Conservation (phyloP, 2,329 filamentous ascomycete genomes). For the Emydomyces testavorans region DNA sequence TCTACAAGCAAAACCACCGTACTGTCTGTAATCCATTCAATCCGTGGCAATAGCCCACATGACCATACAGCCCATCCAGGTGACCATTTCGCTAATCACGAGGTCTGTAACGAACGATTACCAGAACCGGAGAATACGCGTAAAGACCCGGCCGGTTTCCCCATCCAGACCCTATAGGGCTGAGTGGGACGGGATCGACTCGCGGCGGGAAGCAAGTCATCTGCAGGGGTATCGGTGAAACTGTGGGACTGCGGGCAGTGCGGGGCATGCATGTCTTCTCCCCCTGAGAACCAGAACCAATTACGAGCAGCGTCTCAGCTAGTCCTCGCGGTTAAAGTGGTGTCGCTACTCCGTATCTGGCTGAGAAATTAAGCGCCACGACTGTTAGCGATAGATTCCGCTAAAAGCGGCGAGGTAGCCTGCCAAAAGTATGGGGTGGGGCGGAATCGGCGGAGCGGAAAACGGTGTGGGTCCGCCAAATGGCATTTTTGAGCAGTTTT, state of each 20-base stretch:
- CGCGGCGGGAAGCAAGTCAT: neutral
- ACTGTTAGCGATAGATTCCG: neutral
- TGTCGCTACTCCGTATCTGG: neutral
- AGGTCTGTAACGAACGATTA: neutral
- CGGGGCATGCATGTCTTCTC: neutral
- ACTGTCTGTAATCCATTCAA: constrained; percentile 3
- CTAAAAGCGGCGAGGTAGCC: constrained; percentile 8
- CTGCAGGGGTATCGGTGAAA: constrained; percentile 9
- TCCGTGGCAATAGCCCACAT: constrained; percentile 11
- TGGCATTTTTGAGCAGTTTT: no score
- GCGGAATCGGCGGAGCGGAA: constrained; percentile 10
- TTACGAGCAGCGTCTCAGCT: neutral
- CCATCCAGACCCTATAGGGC: neutral
- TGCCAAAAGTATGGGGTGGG: neutral
- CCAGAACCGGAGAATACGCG: neutral
- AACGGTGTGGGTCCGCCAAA: no score
- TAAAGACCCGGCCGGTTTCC: neutral
- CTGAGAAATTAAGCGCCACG: neutral
- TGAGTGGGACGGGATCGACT: neutral
- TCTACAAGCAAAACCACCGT: neutral
- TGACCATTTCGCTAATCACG: constrained; percentile 3
- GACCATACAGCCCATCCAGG: neutral
- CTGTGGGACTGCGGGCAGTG: constrained; percentile 9
- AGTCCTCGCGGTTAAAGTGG: neutral
- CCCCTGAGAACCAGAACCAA: constrained; percentile 1